Percentiles rank a stretch among this genome's conserved stretches.
phyloP scores from a whole-genome alignment of 495 filamentous ascomycete genomes.

The Penicillium coffeae region DNA sequence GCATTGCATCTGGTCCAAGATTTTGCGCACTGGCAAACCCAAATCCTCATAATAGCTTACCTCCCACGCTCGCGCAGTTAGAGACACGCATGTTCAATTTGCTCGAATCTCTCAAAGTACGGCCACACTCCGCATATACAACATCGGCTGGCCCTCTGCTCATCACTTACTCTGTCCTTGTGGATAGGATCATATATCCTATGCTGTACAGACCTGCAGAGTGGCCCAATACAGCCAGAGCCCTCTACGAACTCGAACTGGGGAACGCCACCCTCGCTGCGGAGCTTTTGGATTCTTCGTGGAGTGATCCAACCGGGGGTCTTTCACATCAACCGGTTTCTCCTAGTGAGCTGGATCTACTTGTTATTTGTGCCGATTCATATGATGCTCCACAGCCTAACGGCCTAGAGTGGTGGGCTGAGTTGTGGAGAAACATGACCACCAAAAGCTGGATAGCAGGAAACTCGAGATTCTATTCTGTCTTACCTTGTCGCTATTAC shows the following conservation, averaged over 20 bases:
- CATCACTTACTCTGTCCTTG: conserved; percentile 13
- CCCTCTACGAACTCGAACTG: conserved; percentile 15
- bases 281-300: conserved; percentile 2
- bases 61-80: conserved; percentile 7
- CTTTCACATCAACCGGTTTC: conserved; percentile 1
- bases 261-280: conserved; percentile 17
- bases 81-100: conserved; percentile 10
- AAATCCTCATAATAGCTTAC: conserved; percentile 1
- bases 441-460: conserved; percentile 17
- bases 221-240: conserved; percentile 10
- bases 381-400: conserved; percentile 15
- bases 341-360: conserved; percentile 6
- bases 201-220: conserved; percentile 11
- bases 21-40: conserved; percentile 13
- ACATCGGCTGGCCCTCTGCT: conserved; percentile 10
- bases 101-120: conserved; percentile 8
- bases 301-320: conserved; percentile 7
- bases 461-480: conserved; percentile 14
- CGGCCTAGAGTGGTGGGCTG: conserved; percentile 15
- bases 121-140: conserved; percentile 16
- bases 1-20: conserved; percentile 14
- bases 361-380: conserved; percentile 18
- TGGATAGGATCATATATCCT: conserved; percentile 10
- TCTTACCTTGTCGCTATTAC: conserved; percentile 15
- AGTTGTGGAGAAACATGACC: conserved; percentile 13